Conservation (phyloP, 495 filamentous ascomycete genomes). For the Geopyxis carbonaria region DNA sequence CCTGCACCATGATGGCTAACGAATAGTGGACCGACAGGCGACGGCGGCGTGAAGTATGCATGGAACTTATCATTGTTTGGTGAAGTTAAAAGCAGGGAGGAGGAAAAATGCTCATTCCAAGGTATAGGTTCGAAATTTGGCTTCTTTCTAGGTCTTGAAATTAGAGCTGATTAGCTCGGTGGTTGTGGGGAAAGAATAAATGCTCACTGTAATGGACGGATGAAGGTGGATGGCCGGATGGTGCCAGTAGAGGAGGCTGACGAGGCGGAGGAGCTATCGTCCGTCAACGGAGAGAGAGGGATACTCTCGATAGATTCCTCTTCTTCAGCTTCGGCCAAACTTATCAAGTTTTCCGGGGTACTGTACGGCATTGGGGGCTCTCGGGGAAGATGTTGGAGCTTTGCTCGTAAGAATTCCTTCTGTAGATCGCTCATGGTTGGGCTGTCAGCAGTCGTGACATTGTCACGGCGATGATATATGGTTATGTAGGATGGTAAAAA, state of each 20-base stretch:
- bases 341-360: constrained; percentile 8
- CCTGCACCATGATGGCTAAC: constrained; percentile 83
- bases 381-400: constrained; percentile 46
- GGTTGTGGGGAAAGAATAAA: constrained; percentile 5
- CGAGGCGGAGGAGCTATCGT: constrained; percentile 21
- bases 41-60: constrained; percentile 59
- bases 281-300: constrained; percentile 16
- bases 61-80: constrained; percentile 38
- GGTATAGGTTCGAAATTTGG: constrained; percentile 34
- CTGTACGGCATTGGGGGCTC: constrained; percentile 31
- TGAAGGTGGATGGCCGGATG: constrained; percentile 44
- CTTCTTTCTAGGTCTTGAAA: constrained; percentile 18
- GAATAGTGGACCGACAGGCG: constrained; percentile 52
- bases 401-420: constrained; percentile 65
- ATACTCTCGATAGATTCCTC: constrained; percentile 25
- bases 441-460: too few relatives aligned
- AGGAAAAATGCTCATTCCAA: constrained; percentile 74
- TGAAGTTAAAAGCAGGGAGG: constrained; percentile 13
- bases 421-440: constrained; percentile 69
- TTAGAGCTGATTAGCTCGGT: background rate
- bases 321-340: constrained; percentile 33
- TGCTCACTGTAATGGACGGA: constrained; percentile 16
- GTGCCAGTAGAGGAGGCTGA: constrained; percentile 70
- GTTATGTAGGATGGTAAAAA: too few relatives aligned
- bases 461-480: too few relatives aligned